Percentiles rank a stretch among this genome's conserved stretches.
phyloP scores from a whole-genome alignment of 306 rosid genomes.

The Corylus avellana region DNA sequence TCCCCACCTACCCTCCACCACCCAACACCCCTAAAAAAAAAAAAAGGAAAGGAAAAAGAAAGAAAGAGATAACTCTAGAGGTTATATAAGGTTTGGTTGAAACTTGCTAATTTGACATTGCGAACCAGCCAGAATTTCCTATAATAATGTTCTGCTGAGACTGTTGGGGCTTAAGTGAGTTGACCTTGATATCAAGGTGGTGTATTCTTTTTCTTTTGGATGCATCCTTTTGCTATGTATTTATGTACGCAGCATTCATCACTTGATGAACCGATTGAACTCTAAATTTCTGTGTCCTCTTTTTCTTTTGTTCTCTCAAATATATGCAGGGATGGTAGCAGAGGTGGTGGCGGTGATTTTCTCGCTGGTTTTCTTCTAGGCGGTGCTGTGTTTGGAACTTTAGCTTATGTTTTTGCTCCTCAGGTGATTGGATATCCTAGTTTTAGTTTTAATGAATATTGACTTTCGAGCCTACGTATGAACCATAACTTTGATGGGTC shows the following conservation, averaged over 20 bases:
- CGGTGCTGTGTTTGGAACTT: slow-evolving; percentile 85
- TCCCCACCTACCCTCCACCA: accelerated
- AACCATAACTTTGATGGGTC: slow-evolving; percentile 3
- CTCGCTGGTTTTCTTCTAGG: slow-evolving; percentile 85
- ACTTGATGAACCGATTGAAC: slow-evolving; percentile 9
- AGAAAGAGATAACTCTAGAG: background rate
- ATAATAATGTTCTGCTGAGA: no score
- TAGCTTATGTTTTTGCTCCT: slow-evolving; percentile 86
- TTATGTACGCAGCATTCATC: background rate
- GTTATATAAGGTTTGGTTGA: background rate
- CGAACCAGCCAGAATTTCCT: no score
- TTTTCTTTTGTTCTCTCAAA: slow-evolving; percentile 21
- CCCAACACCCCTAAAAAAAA: no score
- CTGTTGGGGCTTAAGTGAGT: background rate
- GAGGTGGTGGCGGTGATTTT: slow-evolving; percentile 81
- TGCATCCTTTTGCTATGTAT: background rate
- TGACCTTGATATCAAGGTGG: background rate
- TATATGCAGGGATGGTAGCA: slow-evolving; percentile 53
- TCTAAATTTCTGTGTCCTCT: slow-evolving; percentile 7
- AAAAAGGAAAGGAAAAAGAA: no score
- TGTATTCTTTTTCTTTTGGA: background rate
- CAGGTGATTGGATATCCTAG: slow-evolving; percentile 62
- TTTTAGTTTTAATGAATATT: slow-evolving; percentile 12
- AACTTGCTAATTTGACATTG: background rate
- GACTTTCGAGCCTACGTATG: slow-evolving; percentile 16